Conservation (phyloP, 2,329 filamentous ascomycete genomes). For the Neoarthrinium moseri region DNA sequence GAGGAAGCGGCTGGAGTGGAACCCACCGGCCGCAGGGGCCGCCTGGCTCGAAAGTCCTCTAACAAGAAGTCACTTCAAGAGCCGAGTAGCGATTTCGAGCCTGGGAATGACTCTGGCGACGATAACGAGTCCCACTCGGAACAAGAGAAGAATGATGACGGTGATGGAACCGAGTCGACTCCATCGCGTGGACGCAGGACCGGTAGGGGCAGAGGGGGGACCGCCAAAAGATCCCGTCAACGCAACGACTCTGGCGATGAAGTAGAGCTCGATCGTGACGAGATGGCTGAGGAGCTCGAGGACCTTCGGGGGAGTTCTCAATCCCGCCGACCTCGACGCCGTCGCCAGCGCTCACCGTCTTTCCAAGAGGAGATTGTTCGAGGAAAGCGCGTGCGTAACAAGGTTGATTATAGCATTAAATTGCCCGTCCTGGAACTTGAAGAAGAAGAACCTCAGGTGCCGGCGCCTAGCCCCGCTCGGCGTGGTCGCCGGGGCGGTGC, state of each 20-base stretch:
- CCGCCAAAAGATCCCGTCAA: conserved; percentile 46
- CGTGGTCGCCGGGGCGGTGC: conserved; percentile 63
- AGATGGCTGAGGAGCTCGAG: conserved; percentile 64
- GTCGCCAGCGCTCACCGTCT: conserved; percentile 38
- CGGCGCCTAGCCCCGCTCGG: conserved; percentile 67
- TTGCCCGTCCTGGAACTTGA: conserved; percentile 70
- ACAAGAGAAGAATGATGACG: conserved; percentile 26
- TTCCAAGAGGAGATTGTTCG: conserved; percentile 51
- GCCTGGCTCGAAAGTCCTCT: conserved; percentile 47
- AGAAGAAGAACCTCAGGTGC: conserved; percentile 74
- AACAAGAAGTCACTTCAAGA: conserved; percentile 48
- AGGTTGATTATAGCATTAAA: conserved; percentile 84
- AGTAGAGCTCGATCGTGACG: conserved; percentile 59
- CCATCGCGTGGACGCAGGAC: conserved; percentile 47
- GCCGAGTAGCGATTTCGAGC: conserved; percentile 61
- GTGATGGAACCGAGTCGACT: conserved; percentile 48
- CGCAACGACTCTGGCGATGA: conserved; percentile 54
- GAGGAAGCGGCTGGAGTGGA: conserved; percentile 21
- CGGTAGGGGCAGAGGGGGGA: conserved; percentile 35
- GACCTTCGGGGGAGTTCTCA: conserved; percentile 58
- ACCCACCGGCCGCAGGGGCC: conserved; percentile 35
- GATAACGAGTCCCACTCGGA: conserved; percentile 44
- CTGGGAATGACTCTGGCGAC: conserved; percentile 57
- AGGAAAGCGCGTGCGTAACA: conserved; percentile 57
- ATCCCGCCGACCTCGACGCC: conserved; percentile 47